Percentiles rank a stretch among this genome's conserved stretches.
These are phyloP conservation scores for Geosmithia morbida DNA, from an alignment of 2,329 filamentous ascomycete genomes.

Conservation along the genomic window DNA sequence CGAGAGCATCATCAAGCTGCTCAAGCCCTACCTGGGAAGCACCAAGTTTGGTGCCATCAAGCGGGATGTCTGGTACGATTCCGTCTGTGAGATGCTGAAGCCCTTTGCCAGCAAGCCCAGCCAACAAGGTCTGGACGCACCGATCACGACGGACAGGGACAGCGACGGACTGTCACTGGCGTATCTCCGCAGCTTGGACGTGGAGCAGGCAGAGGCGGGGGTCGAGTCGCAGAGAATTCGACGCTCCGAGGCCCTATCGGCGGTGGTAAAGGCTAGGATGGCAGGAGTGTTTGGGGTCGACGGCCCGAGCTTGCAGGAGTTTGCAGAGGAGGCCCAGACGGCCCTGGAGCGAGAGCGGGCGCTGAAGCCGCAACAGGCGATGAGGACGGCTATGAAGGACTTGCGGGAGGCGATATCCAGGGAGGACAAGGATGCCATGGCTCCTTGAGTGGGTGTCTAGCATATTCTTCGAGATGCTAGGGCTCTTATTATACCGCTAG, in stretches of 20 bases:
- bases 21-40: constrained; percentile 25
- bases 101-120: neutral
- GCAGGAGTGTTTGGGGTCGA: constrained; percentile 25
- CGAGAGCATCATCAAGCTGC: constrained; percentile 18
- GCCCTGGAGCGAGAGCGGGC: constrained; percentile 27
- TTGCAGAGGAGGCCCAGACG: constrained; percentile 16
- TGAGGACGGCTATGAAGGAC: constrained; percentile 13
- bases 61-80: constrained; percentile 36
- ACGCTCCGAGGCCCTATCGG: constrained; percentile 29
- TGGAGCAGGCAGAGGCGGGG: constrained; percentile 28
- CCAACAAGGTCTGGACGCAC: neutral
- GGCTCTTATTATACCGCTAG: too few relatives aligned
- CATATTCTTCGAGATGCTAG: too few relatives aligned
- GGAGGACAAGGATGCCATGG: neutral
- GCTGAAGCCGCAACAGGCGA: constrained; percentile 27
- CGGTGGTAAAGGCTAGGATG: constrained; percentile 24
- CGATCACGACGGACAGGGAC: constrained; percentile 5
- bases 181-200: constrained; percentile 32
- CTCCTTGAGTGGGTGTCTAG: neutral
- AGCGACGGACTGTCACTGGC: constrained; percentile 10
- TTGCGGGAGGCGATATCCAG: neutral
- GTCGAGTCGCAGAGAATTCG: constrained; percentile 35
- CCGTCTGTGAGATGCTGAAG: constrained; percentile 29
- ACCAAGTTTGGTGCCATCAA: constrained; percentile 26
- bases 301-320: constrained; percentile 10